Evolutionary conservation across 225 moss, liverwort and hornwort genomes (phyloP), one percentile per base, ranked within the genome.

Genomic region (Neckera pumila): DNA sequence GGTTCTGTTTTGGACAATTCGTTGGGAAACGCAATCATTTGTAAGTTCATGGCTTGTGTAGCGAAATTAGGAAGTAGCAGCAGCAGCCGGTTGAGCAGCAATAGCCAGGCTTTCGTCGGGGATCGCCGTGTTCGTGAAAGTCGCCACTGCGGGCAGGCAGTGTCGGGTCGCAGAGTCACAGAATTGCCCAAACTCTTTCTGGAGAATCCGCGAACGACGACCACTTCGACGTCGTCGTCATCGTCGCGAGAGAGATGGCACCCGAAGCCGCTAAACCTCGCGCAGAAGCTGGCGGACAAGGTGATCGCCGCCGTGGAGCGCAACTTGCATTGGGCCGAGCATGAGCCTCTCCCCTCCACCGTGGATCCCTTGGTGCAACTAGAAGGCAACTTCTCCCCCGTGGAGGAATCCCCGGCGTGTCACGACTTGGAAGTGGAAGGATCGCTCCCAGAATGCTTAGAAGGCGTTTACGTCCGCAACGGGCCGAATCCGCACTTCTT

Each of bases 401-500:
- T 98, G 70, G 91, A 85, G n/a, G 98, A 98, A 85, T 87, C 90
- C 18, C 90, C 96, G 3, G 92, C 87, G 10, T 87, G 91, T 36
- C 91, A 93, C 36, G 87, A 92, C 54, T 91, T 98, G 42, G 92
- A 97, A 80, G 95, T 98, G 4, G 87, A 87, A 15, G 98, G 98
- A 23, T 76, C 61, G 3, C 88, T 98, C 4, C 98, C 98, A 6
- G 76, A 86, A 42, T 89, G 90, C 51, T 82, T 98, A 47, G 86
- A 95, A 83, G 98, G 98, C 3, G 90, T 92, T 6, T 98, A 97
- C 40, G 89, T 97, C 7, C 94, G 98, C 53, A 98, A 98, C 72
- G 98, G 98, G 13, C 94, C 98, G 4, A 98, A 98, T 85, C 98
- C 98, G 28, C 97, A 92, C 56, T 97, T 97, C 57, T 76, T 91